Evolutionary conservation across 1,139 yeast genomes (phyloP).

Genomic region (Geotrichum fermentans): DNA sequence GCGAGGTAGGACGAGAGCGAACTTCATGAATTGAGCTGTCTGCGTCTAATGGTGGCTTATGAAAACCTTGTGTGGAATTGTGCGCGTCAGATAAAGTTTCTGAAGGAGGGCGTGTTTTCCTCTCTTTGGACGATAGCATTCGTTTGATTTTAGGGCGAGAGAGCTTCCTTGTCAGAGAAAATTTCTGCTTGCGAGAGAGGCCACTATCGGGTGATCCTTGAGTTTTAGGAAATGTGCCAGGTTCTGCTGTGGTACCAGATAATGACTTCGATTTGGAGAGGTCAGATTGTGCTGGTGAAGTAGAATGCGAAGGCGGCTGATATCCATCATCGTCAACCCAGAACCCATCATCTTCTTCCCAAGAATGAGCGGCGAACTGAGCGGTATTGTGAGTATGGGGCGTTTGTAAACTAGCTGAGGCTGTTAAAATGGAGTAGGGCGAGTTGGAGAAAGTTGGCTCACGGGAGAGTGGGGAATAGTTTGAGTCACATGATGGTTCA

Average conservation of each 20-base stretch:
- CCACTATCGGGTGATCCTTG: background rate
- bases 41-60: background rate
- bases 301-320: background rate
- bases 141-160: background rate
- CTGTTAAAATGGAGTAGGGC: background rate
- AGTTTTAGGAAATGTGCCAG: background rate
- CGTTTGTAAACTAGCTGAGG: background rate
- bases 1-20: conserved; percentile 15
- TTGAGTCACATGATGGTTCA: background rate
- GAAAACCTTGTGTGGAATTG: conserved; percentile 1
- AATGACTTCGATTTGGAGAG: background rate
- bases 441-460: background rate
- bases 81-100: background rate
- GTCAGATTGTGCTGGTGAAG: background rate
- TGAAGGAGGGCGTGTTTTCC: background rate
- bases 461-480: background rate
- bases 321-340: background rate
- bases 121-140: background rate
- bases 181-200: background rate
- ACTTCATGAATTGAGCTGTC: conserved; percentile 6
- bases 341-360: background rate
- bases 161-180: background rate
- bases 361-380: too few relatives aligned
- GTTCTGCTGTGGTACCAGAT: background rate
- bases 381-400: background rate